Base-by-base conservation (phyloP, 2,329 filamentous ascomycete species). In the Xylaria sp. region DNA sequence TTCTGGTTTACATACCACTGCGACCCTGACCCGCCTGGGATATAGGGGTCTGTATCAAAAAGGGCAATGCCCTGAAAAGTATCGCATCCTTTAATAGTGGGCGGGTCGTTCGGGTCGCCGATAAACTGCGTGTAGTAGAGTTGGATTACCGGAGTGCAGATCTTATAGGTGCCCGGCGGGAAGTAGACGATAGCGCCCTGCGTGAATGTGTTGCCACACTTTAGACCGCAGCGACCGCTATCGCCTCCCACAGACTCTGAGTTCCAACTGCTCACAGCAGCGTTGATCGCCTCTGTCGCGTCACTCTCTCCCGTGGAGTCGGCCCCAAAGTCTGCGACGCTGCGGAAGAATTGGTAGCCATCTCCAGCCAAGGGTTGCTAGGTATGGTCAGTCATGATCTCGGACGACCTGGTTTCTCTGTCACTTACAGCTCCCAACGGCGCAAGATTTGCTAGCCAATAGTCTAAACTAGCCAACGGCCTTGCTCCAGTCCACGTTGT, bases 121-220 rank as follows among this genome's bases (percentile, higher is more conserved):
- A 93, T 82, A 65, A 93, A 84, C 74, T 92, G 89, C 1, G 90
- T 92, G 78, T 92, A 92, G 80, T 93, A 93, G 77, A 87, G 87
- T 77, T 91, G 88, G 57, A 90, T 62, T 0, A 68, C n/a, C 1
- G 66, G 66, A 0, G 57, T 19, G 21, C 56, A 62, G 5, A 68
- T 14, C 17, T 21, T 24, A 21, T 68, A 68, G 0, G 53, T 68
- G 1, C 66, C 66, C 1, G 50, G 11, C 9, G 65, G 65, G 5
- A 68, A 68, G 27, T 51, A 68, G 1, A 68, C 51, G 6, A 68
- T 48, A 1, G 65, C 65, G 7, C 65, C 65, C 2, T 34, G 61
- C 1, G 39, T 45, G 30, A 61, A 64, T 2, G 60, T 64, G 30
- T 54, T 61, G 5, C 61, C 56, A 27, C 65, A 68, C 4, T 64